These are phyloP conservation scores for Penicillium pancosmium DNA, from an alignment of 495 filamentous ascomycete genomes.

Conservation along the genomic window DNA sequence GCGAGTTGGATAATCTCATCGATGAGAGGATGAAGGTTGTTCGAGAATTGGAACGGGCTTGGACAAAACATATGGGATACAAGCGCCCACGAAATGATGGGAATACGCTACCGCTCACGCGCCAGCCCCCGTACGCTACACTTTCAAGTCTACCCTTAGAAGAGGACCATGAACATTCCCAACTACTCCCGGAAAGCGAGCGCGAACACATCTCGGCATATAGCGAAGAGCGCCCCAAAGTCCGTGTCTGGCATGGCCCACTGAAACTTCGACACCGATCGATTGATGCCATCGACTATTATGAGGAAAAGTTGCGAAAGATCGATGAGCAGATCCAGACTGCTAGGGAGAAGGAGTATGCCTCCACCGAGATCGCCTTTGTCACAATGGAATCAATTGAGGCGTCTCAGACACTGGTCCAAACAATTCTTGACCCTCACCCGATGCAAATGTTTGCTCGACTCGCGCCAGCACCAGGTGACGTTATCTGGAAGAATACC, in stretches of 20 bases:
- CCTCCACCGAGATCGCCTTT: conserved; percentile 82
- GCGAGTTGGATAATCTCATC: conserved; percentile 75
- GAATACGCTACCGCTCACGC: conserved; percentile 53
- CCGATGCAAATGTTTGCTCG: conserved; percentile 84
- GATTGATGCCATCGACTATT: conserved; percentile 92
- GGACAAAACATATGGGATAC: conserved; percentile 69
- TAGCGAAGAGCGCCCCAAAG: conserved; percentile 61
- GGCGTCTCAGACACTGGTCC: conserved; percentile 91
- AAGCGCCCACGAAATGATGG: conserved; percentile 49
- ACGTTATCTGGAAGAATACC: conserved; percentile 91
- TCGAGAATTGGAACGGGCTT: conserved; percentile 79
- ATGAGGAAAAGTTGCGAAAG: conserved; percentile 79
- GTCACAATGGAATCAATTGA: conserved; percentile 96
- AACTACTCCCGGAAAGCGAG: conserved; percentile 54
- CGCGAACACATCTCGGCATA: conserved; percentile 42
- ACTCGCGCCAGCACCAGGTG: conserved; percentile 81
- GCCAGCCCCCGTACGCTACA: conserved; percentile 45
- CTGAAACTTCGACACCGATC: conserved; percentile 70
- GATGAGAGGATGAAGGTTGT: conserved; percentile 65
- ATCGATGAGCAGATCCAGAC: conserved; percentile 75
- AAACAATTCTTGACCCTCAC: conserved; percentile 86
- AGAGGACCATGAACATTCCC: conserved; percentile 50
- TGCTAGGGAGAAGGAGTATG: conserved; percentile 75
- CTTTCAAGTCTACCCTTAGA: conserved; percentile 32
- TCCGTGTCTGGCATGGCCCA: conserved; percentile 78